These are phyloP conservation scores for Starmerella vitae DNA, from an alignment of 805 yeast species.

Conservation along the genomic window DNA sequence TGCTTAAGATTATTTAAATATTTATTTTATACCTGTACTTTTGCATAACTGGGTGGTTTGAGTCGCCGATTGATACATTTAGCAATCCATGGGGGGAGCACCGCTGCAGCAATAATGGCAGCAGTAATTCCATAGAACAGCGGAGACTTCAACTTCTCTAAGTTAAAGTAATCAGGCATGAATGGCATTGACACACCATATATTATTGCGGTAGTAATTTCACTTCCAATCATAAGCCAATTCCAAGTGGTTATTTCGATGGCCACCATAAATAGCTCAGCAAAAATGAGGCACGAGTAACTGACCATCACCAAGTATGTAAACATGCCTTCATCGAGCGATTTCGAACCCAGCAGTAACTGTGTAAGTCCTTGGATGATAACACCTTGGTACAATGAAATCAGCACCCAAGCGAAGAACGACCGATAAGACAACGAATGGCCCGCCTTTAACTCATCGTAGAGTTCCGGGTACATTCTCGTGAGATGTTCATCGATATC, in stretches of 20 bases:
- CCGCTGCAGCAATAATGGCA: conserved; percentile 51
- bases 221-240: conserved; percentile 56
- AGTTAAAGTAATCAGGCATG: conserved; percentile 72
- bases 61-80: conserved; percentile 60
- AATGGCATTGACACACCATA: conserved; percentile 72
- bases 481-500: conserved; percentile 87
- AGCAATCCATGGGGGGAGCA: conserved; percentile 81
- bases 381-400: conserved; percentile 83
- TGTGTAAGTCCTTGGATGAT: conserved; percentile 77
- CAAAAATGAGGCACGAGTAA: conserved; percentile 63
- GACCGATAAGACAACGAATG: conserved; percentile 73
- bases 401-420: conserved; percentile 79
- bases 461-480: conserved; percentile 82
- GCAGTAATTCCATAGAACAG: conserved; percentile 56
- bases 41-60: conserved; percentile 92
- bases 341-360: conserved; percentile 41
- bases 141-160: conserved; percentile 44
- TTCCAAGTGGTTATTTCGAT: conserved; percentile 89
- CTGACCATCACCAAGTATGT: conserved; percentile 72
- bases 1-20: too few species aligned
- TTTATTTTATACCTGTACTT: conserved; percentile 45
- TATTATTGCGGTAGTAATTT: conserved; percentile 51
- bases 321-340: conserved; percentile 38
- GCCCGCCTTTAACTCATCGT: conserved; percentile 82
- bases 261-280: conserved; percentile 88